phyloP scores from a whole-genome alignment of 176 grass and related monocot species.

The Eleusine indica region DNA sequence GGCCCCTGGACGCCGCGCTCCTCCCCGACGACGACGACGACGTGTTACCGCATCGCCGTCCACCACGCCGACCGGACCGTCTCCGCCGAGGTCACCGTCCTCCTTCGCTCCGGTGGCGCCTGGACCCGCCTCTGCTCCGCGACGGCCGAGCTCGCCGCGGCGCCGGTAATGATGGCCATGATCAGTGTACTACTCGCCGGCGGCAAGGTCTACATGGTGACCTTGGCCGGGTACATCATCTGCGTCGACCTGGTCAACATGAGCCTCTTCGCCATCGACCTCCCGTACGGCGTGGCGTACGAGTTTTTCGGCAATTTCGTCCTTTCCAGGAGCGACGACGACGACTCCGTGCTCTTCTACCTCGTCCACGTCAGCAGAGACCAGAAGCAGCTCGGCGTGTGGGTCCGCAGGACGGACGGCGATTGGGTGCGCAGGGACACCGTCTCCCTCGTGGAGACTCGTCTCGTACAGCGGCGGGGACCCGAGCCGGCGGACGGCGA shows the following conservation, averaged over 20 bases:
- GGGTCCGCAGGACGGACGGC: too few relatives aligned
- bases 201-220: neutral
- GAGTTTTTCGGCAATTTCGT: too few relatives aligned
- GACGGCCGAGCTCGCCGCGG: neutral
- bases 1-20: neutral
- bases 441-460: too few relatives aligned
- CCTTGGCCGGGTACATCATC: neutral
- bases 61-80: neutral
- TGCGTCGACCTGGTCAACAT: neutral
- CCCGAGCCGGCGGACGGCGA: too few relatives aligned
- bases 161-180: neutral
- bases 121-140: neutral
- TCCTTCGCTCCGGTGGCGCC: neutral
- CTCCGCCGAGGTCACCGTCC: neutral
- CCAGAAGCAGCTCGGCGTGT: too few relatives aligned
- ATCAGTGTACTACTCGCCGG: neutral
- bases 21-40: neutral
- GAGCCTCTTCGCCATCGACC: neutral
- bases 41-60: neutral
- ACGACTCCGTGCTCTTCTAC: too few relatives aligned
- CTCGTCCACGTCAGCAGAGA: too few relatives aligned
- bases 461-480: too few relatives aligned
- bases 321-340: too few relatives aligned
- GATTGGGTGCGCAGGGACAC: too few relatives aligned
- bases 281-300: neutral